A percentile compares a stretch with the other conserved stretches of the same genome.
Conservation (phyloP, 2,329 filamentous ascomycete species). For the Monosporascus ibericus region DNA sequence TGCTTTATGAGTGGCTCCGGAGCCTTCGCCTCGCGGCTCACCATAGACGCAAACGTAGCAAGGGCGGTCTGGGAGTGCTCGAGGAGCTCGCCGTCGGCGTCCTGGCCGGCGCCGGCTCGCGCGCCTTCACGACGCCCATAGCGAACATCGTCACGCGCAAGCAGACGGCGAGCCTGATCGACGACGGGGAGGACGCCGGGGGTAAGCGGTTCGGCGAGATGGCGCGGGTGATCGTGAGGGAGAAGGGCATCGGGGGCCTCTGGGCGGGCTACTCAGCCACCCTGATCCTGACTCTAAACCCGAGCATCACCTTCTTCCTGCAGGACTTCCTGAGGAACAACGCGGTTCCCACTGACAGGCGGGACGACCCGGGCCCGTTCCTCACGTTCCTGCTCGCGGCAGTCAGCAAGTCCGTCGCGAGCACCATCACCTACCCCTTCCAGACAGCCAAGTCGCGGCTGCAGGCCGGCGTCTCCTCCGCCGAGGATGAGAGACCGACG, state of each 20-base stretch:
- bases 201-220: slow-evolving; percentile 47
- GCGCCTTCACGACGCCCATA: slow-evolving; percentile 72
- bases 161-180: slow-evolving; percentile 54
- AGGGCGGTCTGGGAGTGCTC: slow-evolving; percentile 45
- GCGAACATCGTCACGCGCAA: slow-evolving; percentile 77
- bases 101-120: slow-evolving; percentile 67
- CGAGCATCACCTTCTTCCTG: slow-evolving; percentile 78
- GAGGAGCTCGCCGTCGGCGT: slow-evolving; percentile 73
- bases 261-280: slow-evolving; percentile 86
- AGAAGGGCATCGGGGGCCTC: slow-evolving; percentile 69
- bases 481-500: slow-evolving; percentile 18
- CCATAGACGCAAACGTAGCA: slow-evolving; percentile 9
- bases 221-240: slow-evolving; percentile 54
- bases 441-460: slow-evolving; percentile 76
- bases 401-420: slow-evolving; percentile 71
- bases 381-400: slow-evolving; percentile 55
- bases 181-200: slow-evolving; percentile 8
- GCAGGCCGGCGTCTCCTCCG: slow-evolving; percentile 49
- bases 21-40: slow-evolving; percentile 10
- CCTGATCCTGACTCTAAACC: slow-evolving; percentile 76
- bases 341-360: slow-evolving; percentile 43
- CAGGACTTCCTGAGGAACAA: slow-evolving; percentile 64
- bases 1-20: slow-evolving; percentile 60
- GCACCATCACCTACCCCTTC: slow-evolving; percentile 76
- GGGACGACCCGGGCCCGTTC: slow-evolving; percentile 22